Evolutionary conservation across 257 asterid genomes (phyloP), one percentile per base, ranked within the genome.

Genomic region (Plantago major): DNA sequence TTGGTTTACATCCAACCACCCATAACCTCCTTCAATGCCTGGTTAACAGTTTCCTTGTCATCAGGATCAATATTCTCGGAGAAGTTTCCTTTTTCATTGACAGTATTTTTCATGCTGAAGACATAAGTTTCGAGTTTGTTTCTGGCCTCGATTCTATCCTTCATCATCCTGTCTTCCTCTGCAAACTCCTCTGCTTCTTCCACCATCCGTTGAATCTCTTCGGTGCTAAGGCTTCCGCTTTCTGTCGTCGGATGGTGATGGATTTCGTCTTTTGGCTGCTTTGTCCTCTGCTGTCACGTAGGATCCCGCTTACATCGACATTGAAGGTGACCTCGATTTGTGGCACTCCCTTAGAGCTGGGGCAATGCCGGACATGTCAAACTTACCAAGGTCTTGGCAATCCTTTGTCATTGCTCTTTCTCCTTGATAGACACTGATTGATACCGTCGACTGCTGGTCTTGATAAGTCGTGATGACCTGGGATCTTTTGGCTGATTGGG

Each of bases 311-410:
- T 10, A 80, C 78, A 62, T 78, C 87, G 3, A 81, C 79, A 42
- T 73, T 76, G 47, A 81, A 81, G 6, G 87, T 81, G 4, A 78
- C 84, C 56, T 81, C 87, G 3, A 81, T 81, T 46, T 81, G 84
- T 55, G 87, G 82, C 33, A 82, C 79, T 62, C 87, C 87, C 82
- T 62, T 58, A 79, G 83, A 49, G 87, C 78, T 5, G 82, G 84
- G 51, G 84, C 19, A 22, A 81, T 81, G 63, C 79, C 83, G 42
- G 72, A 72, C 55, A 81, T 51, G 57, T 81, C 84, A 1, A 81
- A 78, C 15, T 75, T 73, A 6, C 87, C 84, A 5, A 78, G 87
- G 10, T 75, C 67, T 70, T 78, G 66, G 52, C 79, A 74, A 69
- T 81, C 84, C 52, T 81, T 81, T 3, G 70, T 69, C 59, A 81